phyloP scores from a whole-genome alignment of 2,329 filamentous ascomycete species.

The Claviceps digitariae region DNA sequence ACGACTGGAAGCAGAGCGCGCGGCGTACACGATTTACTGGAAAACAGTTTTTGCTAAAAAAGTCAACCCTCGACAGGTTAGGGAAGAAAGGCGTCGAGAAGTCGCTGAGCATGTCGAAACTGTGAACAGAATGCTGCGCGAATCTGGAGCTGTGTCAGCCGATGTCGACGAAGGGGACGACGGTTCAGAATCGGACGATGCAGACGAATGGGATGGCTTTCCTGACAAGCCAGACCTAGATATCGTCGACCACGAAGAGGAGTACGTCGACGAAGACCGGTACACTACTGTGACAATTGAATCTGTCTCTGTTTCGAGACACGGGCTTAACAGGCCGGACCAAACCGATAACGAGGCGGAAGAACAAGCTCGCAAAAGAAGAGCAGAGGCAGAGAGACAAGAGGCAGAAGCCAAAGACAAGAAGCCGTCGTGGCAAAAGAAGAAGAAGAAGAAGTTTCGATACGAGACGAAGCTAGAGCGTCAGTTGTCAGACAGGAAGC shows the following conservation, averaged over 20 bases:
- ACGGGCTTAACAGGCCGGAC: slow-evolving; percentile 50
- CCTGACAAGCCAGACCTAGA: slow-evolving; percentile 33
- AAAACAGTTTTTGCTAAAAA: not conserved
- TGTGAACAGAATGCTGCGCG: slow-evolving; percentile 56
- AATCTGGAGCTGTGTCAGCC: slow-evolving; percentile 34
- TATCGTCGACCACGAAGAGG: slow-evolving; percentile 68
- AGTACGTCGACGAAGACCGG: slow-evolving; percentile 92
- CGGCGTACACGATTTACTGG: not conserved
- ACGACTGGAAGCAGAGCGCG: slow-evolving; percentile 12
- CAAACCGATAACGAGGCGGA: slow-evolving; percentile 24
- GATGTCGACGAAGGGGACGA: slow-evolving; percentile 24
- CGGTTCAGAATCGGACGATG: slow-evolving; percentile 23
- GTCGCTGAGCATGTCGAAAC: slow-evolving; percentile 69
- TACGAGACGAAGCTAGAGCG: slow-evolving; percentile 85
- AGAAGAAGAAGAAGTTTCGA: slow-evolving; percentile 81
- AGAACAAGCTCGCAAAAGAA: slow-evolving; percentile 9
- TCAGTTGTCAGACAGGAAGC: slow-evolving; percentile 57
- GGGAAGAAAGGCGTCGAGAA: slow-evolving; percentile 70
- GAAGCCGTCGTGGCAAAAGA: slow-evolving; percentile 36
- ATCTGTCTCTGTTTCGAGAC: slow-evolving; percentile 64
- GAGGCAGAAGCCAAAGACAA: slow-evolving; percentile 19
- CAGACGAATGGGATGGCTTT: slow-evolving; percentile 54
- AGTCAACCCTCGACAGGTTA: slow-evolving; percentile 40
- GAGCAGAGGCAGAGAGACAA: slow-evolving; percentile 15
- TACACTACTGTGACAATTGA: slow-evolving; percentile 94